Percentiles rank a stretch among this genome's conserved stretches.
Conservation (phyloP, 1,139 yeast genomes). For the Saccharomyces hybrid region DNA sequence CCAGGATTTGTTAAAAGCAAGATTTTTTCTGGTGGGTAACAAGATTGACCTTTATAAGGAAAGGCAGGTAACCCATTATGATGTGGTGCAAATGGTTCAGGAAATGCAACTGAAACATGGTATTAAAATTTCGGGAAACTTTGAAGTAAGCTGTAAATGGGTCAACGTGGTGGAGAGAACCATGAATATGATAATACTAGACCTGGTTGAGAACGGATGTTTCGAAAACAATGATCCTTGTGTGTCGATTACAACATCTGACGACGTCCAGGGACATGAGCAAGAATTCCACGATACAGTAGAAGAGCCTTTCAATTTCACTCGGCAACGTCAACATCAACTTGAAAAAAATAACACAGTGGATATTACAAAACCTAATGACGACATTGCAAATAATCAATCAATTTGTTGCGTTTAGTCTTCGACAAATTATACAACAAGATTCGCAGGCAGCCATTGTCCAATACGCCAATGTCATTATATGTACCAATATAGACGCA, state of each 20-base stretch:
- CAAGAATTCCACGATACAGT: neutral
- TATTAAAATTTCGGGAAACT: conserved; percentile 28
- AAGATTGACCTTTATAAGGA: conserved; percentile 34
- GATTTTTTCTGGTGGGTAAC: conserved; percentile 39
- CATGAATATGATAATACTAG: conserved; percentile 26
- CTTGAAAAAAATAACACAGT: neutral
- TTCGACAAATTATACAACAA: neutral
- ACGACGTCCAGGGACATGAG: neutral
- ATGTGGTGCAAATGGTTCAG: conserved; percentile 22
- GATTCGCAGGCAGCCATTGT: neutral
- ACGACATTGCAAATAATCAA: neutral
- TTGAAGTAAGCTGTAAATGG: conserved; percentile 32
- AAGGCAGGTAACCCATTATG: conserved; percentile 29
- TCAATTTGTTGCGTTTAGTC: neutral
- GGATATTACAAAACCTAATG: neutral
- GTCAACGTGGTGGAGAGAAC: conserved; percentile 27
- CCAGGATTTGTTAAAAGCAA: conserved; percentile 24
- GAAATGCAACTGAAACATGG: conserved; percentile 19
- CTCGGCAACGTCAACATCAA: neutral
- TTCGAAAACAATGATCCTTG: conserved; percentile 14
- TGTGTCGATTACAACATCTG: neutral
- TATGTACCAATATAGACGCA: neutral
- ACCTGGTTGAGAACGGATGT: conserved; percentile 28
- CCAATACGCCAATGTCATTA: neutral
- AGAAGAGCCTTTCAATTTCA: neutral